Evolutionary conservation across 495 filamentous ascomycete genomes (phyloP), one percentile per base, ranked within the genome.

Genomic region (Penicillium longicatenatum): DNA sequence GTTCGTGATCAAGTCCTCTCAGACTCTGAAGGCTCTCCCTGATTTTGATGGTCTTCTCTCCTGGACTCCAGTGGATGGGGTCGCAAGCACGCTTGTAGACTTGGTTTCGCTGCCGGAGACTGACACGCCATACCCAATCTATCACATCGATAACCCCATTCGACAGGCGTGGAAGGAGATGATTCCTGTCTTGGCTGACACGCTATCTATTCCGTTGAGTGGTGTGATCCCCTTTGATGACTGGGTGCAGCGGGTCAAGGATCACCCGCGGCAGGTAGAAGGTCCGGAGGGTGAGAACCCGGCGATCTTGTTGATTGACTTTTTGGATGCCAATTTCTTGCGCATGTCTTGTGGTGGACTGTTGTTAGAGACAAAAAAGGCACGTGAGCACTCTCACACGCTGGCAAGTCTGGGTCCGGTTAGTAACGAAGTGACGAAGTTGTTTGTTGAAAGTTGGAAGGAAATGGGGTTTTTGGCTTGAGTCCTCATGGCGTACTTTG

Each of bases 91-190:
- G 0, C 78, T 81, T 1, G 67, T 47, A 5, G 66, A 72, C 3
- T 50, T 81, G 12, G 57, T 37, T 4, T n/a, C 17, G 5, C 29
- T 78, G 4, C 48, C 77, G 6, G 39, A 51, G 0, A 54, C 70
- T 4, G 29, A 55, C 1, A 44, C 49, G 0, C 64, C 72, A 2
- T 67, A 76, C 22, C 69, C 76, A 3, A 55, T 82, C 33, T 86
- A 84, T 47, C 83, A 86, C 64, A 74, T 86, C 52, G 83, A 86
- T 14, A 84, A 84, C 52, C 82, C 80, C 0, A 64, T 75, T 4
- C 60, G 74, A 1, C 79, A 84, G 64, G 69, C 74, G 0, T 84
- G 82, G 82, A 41, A 42, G 0, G 66, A 77, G 0, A 76, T 80
- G 66, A 68, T 71, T 0, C 21, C 49, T 0, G 41, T 81, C 3